Percentiles rank a stretch among this genome's conserved stretches.
These are phyloP conservation scores for Protomyces inundatus DNA, from an alignment of 1,139 yeast genomes.

Conservation along the genomic window DNA sequence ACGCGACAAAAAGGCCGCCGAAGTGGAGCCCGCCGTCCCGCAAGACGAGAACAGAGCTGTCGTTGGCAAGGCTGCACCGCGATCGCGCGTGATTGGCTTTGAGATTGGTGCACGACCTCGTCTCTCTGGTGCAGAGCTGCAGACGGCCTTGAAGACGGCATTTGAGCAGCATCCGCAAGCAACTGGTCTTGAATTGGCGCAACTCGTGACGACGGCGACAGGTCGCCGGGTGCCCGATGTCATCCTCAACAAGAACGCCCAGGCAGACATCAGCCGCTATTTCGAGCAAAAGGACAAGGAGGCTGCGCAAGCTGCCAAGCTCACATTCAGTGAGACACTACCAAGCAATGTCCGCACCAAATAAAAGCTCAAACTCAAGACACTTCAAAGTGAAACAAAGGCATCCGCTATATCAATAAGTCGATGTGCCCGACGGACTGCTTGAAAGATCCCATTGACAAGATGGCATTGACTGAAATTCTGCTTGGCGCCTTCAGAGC, in stretches of 20 bases:
- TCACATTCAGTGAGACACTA: neutral
- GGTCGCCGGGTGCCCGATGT: conserved; percentile 12
- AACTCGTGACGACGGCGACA: neutral
- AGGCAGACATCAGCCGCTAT: neutral
- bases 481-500: conserved; percentile 15
- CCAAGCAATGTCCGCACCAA: conserved; percentile 9
- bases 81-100: conserved; percentile 6
- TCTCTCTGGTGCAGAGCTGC: neutral
- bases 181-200: conserved; percentile 3
- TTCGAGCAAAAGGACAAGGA: conserved; percentile 1
- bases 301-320: neutral
- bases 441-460: neutral
- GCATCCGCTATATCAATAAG: neutral
- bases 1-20: neutral
- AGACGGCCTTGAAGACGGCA: neutral
- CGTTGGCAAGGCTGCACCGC: neutral
- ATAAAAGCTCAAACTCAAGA: neutral
- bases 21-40: neutral
- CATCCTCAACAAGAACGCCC: neutral
- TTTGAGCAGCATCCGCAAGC: neutral
- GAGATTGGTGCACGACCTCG: conserved; percentile 2
- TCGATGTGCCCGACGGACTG: neutral
- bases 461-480: conserved; percentile 17
- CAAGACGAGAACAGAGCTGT: neutral
- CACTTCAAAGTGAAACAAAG: neutral